Evolutionary conservation across 2,329 filamentous ascomycete genomes (phyloP).

Genomic region (Aciculosporium take): DNA sequence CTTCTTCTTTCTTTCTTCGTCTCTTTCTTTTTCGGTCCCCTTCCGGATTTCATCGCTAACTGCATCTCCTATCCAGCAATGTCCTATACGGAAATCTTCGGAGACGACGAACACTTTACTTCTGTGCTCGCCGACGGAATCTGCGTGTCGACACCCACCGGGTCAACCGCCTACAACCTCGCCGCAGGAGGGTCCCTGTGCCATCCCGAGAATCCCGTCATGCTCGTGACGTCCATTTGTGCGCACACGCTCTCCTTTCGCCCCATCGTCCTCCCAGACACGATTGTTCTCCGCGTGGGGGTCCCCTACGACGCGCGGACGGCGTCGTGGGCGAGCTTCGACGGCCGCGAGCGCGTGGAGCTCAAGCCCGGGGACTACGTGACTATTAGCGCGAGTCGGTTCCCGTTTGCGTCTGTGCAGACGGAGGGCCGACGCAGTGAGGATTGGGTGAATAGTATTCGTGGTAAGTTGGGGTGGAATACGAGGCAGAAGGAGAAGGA

Average conservation of each 20-base stretch:
- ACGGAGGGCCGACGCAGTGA: conserved; percentile 54
- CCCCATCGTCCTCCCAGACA: conserved; percentile 92
- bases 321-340: conserved; percentile 93
- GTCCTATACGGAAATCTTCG: conserved; percentile 84
- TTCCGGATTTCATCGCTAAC: too few species aligned
- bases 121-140: conserved; percentile 86
- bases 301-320: conserved; percentile 90
- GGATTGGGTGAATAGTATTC: conserved; percentile 74
- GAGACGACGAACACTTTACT: conserved; percentile 90
- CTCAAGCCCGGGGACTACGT: conserved; percentile 68
- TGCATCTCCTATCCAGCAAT: conserved; percentile 44
- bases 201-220: conserved; percentile 92
- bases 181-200: conserved; percentile 90
- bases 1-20: not conserved
- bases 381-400: conserved; percentile 66
- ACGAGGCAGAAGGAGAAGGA: conserved; percentile 63
- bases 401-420: conserved; percentile 67
- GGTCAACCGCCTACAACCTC: conserved; percentile 89
- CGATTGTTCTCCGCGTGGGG: conserved; percentile 80
- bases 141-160: conserved; percentile 87
- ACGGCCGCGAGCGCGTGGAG: conserved; percentile 80
- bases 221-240: conserved; percentile 86
- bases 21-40: not conserved
- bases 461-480: conserved; percentile 68
- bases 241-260: conserved; percentile 90